phyloP scores from a whole-genome alignment of 2,329 filamentous ascomycete species.

The Chaetoscypha palmicola region DNA sequence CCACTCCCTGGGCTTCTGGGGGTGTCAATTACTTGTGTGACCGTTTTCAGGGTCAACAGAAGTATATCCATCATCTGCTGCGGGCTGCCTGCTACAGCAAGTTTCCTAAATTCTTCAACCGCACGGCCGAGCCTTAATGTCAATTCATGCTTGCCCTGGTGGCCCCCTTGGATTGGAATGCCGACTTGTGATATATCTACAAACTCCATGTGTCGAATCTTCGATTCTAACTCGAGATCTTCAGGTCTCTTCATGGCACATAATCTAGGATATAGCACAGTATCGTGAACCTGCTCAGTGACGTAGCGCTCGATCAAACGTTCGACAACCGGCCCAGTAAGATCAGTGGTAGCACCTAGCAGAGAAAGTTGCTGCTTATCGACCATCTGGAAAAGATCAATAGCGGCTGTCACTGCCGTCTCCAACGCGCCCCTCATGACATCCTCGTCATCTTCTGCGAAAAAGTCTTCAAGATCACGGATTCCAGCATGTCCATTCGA shows the following conservation, averaged over 20 bases:
- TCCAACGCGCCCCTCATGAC: conserved; percentile 83
- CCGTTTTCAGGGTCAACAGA: conserved; percentile 57
- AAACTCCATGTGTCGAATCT: conserved; percentile 87
- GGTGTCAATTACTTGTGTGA: conserved; percentile 60
- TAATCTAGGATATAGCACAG: conserved; percentile 74
- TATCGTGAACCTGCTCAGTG: conserved; percentile 82
- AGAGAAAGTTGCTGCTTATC: conserved; percentile 93
- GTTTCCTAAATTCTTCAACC: conserved; percentile 83
- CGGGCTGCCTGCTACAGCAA: conserved; percentile 55
- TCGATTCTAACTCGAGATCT: conserved; percentile 79
- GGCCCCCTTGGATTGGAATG: conserved; percentile 74
- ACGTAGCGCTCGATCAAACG: conserved; percentile 92
- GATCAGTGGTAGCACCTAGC: conserved; percentile 83
- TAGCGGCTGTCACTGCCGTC: conserved; percentile 84
- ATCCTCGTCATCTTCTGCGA: conserved; percentile 84
- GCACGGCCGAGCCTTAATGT: conserved; percentile 68
- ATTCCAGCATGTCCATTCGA: conserved; percentile 33
- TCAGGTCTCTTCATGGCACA: conserved; percentile 71
- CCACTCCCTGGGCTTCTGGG: conserved; percentile 33
- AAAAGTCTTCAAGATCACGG: conserved; percentile 52
- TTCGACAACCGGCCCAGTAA: conserved; percentile 88
- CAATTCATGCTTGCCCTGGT: conserved; percentile 72
- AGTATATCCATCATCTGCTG: conserved; percentile 34
- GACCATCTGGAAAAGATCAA: conserved; percentile 91
- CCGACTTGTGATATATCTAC: conserved; percentile 94